phyloP scores from a whole-genome alignment of 2,329 filamentous ascomycete genomes.

The Nannizzia gypsea region DNA sequence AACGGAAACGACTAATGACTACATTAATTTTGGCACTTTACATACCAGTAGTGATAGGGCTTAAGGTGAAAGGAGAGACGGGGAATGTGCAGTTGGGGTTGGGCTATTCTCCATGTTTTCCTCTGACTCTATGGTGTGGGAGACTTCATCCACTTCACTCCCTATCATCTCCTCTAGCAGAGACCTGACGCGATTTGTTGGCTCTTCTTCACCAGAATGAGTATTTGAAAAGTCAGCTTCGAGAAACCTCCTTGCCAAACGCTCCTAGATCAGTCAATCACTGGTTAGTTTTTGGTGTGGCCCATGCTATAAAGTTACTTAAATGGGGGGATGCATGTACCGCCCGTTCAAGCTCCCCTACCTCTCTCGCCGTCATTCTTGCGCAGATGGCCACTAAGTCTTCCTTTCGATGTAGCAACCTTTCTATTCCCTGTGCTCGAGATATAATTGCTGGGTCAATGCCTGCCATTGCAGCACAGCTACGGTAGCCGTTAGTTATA shows the following conservation, averaged over 20 bases:
- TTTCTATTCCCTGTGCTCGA: constrained; percentile 61
- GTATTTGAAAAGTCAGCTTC: constrained; percentile 29
- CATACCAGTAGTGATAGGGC: not conserved
- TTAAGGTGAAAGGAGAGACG: not conserved
- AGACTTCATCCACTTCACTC: not conserved
- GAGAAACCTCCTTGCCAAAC: constrained; percentile 48
- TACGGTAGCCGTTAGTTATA: constrained; percentile 18
- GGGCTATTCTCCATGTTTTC: not conserved
- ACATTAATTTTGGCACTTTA: not conserved
- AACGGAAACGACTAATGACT: not conserved
- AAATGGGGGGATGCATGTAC: constrained; percentile 27
- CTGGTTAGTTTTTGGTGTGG: not conserved
- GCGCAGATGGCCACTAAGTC: constrained; percentile 65
- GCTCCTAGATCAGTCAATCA: constrained; percentile 30
- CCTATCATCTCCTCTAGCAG: not conserved
- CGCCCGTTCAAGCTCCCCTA: constrained; percentile 54
- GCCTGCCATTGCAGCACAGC: constrained; percentile 77
- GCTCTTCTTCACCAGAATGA: not conserved
- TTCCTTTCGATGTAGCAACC: constrained; percentile 57
- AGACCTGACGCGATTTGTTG: not conserved
- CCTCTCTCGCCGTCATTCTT: constrained; percentile 52
- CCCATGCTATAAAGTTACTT: not conserved
- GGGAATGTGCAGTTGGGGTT: not conserved
- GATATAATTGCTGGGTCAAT: constrained; percentile 60
- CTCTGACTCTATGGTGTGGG: not conserved